Percentiles rank a stretch among this genome's conserved stretches.
phyloP scores from a whole-genome alignment of 805 yeast genomes.

The Candida argentea region DNA sequence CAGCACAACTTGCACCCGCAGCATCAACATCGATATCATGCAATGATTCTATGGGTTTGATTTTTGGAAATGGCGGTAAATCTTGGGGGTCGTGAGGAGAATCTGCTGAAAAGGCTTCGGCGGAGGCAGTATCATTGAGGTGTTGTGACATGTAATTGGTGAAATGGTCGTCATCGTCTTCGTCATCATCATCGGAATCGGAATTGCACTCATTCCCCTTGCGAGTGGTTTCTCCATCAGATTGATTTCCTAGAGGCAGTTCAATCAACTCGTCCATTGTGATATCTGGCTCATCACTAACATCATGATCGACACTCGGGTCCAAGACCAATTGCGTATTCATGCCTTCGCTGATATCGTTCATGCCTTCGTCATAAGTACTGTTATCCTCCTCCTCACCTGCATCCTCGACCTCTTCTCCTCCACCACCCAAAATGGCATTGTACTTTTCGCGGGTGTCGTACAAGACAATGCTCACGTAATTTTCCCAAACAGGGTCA shows the following conservation, averaged over 20 bases:
- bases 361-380: conserved; percentile 27
- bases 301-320: conserved; percentile 19
- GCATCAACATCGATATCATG: conserved; percentile 17
- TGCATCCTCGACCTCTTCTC: conserved; percentile 34
- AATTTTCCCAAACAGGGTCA: conserved; percentile 60
- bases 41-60: conserved; percentile 8
- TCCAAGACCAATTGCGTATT: conserved; percentile 22
- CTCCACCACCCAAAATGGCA: conserved; percentile 82
- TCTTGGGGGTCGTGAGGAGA: conserved; percentile 41
- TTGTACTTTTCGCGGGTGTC: conserved; percentile 92
- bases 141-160: conserved; percentile 72
- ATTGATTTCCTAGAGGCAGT: conserved; percentile 11
- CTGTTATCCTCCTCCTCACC: conserved; percentile 16
- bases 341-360: conserved; percentile 28
- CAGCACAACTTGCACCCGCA: conserved; percentile 12
- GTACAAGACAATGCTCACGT: conserved; percentile 72
- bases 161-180: conserved; percentile 45
- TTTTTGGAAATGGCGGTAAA: no score
- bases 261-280: conserved; percentile 6
- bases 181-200: conserved; percentile 26
- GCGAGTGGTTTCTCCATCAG: conserved; percentile 1
- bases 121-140: conserved; percentile 42
- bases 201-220: conserved; percentile 5
- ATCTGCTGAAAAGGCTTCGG: conserved; percentile 25
- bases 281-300: conserved; percentile 19